Conservation (phyloP, 2,329 filamentous ascomycete genomes). For the Alternaria sp. region DNA sequence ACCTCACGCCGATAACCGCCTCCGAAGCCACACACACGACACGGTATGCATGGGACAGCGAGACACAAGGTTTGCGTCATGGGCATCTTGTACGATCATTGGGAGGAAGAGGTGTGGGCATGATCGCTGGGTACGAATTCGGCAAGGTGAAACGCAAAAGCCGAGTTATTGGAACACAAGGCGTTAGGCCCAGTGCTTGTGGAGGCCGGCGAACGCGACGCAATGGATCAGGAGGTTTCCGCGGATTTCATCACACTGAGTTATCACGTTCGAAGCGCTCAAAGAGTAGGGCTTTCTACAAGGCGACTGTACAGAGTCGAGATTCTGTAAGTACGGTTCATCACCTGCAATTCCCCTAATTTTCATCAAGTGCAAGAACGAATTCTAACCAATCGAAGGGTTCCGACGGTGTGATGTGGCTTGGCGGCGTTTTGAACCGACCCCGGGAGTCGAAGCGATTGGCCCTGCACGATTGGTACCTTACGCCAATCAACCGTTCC, state of each 20-base stretch:
- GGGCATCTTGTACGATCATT: too few species aligned
- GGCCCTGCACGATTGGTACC: slow-evolving; percentile 12
- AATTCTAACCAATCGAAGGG: slow-evolving; percentile 23
- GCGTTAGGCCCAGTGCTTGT: too few species aligned
- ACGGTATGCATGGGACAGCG: too few species aligned
- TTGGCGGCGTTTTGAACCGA: slow-evolving; percentile 26
- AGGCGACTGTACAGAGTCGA: slow-evolving; percentile 12
- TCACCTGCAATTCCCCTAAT: slow-evolving; percentile 13
- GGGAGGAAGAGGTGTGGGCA: too few species aligned
- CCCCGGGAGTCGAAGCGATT: slow-evolving; percentile 27
- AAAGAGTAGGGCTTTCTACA: slow-evolving; percentile 11
- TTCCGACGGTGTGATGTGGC: background rate
- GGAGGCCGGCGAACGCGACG: too few species aligned
- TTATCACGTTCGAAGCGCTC: slow-evolving; percentile 29
- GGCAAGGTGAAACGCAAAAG: too few species aligned
- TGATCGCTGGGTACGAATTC: too few species aligned
- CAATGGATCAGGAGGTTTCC: too few species aligned
- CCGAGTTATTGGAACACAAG: too few species aligned
- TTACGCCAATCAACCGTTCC: slow-evolving; percentile 27
- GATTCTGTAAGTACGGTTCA: slow-evolving; percentile 14
- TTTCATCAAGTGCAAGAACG: background rate
- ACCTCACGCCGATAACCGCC: too few species aligned
- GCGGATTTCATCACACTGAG: slow-evolving; percentile 25
- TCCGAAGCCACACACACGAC: too few species aligned
- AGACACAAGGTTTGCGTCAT: too few species aligned